Evolutionary conservation across 2,329 filamentous ascomycete species (phyloP).

Genomic region (Drechmeria coniospora): DNA sequence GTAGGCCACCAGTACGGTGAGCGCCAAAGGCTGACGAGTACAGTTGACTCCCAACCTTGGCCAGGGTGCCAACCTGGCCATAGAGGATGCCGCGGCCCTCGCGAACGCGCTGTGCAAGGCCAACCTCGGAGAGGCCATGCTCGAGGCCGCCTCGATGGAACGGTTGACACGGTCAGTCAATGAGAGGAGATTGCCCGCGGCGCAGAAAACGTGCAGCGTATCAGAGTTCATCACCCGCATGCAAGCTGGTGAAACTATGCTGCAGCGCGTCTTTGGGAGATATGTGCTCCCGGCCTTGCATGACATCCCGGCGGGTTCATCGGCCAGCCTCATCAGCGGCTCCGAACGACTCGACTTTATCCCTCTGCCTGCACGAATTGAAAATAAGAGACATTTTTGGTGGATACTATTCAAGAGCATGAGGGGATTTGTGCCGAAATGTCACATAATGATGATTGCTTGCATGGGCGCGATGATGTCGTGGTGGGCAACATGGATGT

Average conservation of each 20-base stretch:
- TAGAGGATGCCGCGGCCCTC: slow-evolving; percentile 7
- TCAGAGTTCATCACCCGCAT: slow-evolving; percentile 7
- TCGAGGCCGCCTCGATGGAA: background rate
- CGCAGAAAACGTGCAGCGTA: slow-evolving; percentile 3
- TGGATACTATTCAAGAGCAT: background rate
- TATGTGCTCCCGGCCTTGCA: slow-evolving; percentile 4
- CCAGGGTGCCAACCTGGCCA: slow-evolving; percentile 9
- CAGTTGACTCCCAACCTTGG: slow-evolving; percentile 8
- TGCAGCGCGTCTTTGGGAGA: slow-evolving; percentile 3
- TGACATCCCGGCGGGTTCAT: slow-evolving; percentile 5
- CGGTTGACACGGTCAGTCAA: slow-evolving; percentile 1
- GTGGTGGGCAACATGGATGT: background rate
- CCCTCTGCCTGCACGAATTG: background rate
- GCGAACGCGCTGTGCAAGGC: slow-evolving; percentile 4
- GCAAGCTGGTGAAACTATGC: slow-evolving; percentile 4
- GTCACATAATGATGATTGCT: background rate
- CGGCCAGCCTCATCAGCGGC: slow-evolving; percentile 1
- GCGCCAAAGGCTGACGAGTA: background rate
- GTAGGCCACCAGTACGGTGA: background rate
- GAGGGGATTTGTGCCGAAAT: background rate
- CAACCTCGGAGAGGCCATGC: background rate
- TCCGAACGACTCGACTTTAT: background rate
- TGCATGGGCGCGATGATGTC: background rate
- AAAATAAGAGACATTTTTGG: background rate
- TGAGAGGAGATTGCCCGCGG: background rate